Conservation (phyloP, 192 early-diverging fungal genomes). For the Coemansia pectinata region DNA sequence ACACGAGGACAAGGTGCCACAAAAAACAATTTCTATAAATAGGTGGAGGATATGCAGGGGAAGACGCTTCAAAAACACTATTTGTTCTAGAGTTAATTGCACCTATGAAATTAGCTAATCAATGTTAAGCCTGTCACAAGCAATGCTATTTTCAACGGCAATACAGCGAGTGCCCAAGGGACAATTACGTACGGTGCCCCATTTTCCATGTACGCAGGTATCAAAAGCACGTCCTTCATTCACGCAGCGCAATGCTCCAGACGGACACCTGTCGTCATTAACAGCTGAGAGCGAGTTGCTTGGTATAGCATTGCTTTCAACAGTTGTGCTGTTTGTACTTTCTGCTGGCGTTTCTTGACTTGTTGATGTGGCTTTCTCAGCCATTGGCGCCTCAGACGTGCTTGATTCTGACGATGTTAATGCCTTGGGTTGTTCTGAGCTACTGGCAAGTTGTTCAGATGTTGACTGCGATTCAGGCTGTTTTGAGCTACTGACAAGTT, state of each 20-base stretch:
- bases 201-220: constrained; percentile 41
- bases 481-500: neutral
- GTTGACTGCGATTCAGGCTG: neutral
- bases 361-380: neutral
- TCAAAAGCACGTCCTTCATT: constrained; percentile 17
- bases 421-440: neutral
- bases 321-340: neutral
- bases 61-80: neutral
- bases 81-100: neutral
- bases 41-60: neutral
- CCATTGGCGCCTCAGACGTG: neutral
- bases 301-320: neutral
- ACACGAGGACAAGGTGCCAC: neutral
- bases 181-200: constrained; percentile 40
- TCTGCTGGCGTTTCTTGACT: neutral
- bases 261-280: neutral
- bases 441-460: neutral
- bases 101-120: neutral
- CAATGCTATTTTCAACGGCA: constrained; percentile 15
- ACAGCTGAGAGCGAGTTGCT: neutral
- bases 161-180: constrained; percentile 28
- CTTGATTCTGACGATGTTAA: neutral
- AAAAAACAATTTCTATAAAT: neutral
- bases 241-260: constrained; percentile 26
- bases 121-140: constrained; percentile 15